phyloP scores from a whole-genome alignment of 352 stramenopile genomes.

The Pythium insidiosum region DNA sequence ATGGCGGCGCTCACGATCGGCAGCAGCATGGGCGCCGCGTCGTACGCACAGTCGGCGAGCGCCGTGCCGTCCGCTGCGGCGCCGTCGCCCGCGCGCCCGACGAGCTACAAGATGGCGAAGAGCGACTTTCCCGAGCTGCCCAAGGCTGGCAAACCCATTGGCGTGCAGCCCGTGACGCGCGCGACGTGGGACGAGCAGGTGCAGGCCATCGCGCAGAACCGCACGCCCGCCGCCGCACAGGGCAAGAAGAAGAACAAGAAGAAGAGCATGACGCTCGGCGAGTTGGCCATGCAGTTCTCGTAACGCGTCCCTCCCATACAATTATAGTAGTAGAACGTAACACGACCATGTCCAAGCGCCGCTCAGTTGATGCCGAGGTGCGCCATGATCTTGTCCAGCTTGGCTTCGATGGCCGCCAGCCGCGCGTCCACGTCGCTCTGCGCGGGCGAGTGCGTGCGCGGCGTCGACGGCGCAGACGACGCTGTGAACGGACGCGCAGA shows the following conservation, averaged over 20 bases:
- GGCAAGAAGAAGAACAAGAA: conserved; percentile 82
- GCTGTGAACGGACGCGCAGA: background rate
- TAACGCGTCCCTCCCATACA: conserved; percentile 26
- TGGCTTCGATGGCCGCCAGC: conserved; percentile 71
- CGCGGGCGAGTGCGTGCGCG: conserved; percentile 17
- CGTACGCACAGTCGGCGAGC: conserved; percentile 29
- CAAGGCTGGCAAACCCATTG: conserved; percentile 36
- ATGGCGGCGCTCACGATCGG: conserved; percentile 36
- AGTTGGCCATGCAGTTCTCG: conserved; percentile 77
- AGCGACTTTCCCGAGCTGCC: conserved; percentile 78
- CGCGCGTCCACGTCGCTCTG: conserved; percentile 37
- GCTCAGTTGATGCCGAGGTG: conserved; percentile 47
- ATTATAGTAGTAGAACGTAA: background rate
- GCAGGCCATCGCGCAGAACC: conserved; percentile 64
- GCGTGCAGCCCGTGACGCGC: conserved; percentile 68
- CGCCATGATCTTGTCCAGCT: conserved; percentile 87
- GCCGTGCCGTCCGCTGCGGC: no score
- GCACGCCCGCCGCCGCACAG: conserved; percentile 5
- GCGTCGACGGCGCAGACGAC: conserved; percentile 49
- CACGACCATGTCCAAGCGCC: no score
- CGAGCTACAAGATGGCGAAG: conserved; percentile 37
- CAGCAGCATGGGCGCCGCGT: conserved; percentile 14
- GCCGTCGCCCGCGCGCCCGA: conserved; percentile 14
- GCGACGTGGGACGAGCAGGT: conserved; percentile 78
- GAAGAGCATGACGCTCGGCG: conserved; percentile 68